Evolutionary conservation across 2,329 filamentous ascomycete genomes (phyloP).

Genomic region (Trichocomaceae sp.): DNA sequence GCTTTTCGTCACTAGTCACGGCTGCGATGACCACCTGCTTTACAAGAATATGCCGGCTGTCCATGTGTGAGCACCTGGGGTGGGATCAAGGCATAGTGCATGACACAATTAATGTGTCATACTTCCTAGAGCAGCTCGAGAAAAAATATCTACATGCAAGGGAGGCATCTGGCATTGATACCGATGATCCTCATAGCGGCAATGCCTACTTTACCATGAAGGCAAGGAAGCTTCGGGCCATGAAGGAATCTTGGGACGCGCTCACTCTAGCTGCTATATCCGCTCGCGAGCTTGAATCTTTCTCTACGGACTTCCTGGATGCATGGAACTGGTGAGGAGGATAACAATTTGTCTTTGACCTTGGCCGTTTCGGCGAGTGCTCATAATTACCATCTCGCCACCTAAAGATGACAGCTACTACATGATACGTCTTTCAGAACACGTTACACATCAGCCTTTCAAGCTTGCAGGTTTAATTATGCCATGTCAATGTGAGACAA

Average conservation of each 20-base stretch:
- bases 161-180: conserved; percentile 1
- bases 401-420: too few relatives aligned
- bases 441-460: too few relatives aligned
- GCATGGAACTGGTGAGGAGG: conserved; percentile 1
- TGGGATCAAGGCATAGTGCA: conserved; percentile 1
- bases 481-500: too few relatives aligned
- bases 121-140: background rate
- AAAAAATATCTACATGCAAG: background rate
- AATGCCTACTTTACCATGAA: conserved; percentile 7
- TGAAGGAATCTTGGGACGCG: conserved; percentile 4
- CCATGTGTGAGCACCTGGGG: background rate
- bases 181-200: background rate
- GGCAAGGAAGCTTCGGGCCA: conserved; percentile 1
- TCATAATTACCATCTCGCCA: too few relatives aligned
- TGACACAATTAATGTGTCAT: conserved; percentile 1
- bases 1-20: background rate
- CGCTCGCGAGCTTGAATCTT: background rate
- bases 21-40: background rate
- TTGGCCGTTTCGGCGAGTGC: too few relatives aligned
- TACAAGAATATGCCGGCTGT: background rate
- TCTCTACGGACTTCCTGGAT: background rate
- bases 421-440: too few relatives aligned
- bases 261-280: background rate
- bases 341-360: too few relatives aligned
- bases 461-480: too few relatives aligned